phyloP scores from a whole-genome alignment of 495 filamentous ascomycete genomes.

The Astrothelium subdiscretum region DNA sequence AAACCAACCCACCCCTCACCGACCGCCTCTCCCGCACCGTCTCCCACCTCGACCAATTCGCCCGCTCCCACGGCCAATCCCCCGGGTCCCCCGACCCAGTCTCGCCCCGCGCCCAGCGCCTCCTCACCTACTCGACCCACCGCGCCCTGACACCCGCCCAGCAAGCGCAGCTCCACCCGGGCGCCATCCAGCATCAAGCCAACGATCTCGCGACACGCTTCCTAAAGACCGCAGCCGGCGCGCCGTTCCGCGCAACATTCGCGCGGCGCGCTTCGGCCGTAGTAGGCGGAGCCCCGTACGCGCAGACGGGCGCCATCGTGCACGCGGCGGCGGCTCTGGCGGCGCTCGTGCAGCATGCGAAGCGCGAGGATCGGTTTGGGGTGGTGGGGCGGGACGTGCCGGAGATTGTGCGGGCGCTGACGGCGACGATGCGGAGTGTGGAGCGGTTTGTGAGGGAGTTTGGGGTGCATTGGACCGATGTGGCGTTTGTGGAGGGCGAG shows the following conservation, averaged over 20 bases:
- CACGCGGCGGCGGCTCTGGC: constrained; percentile 61
- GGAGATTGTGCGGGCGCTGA: constrained; percentile 57
- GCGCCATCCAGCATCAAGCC: constrained; percentile 28
- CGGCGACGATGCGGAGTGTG: constrained; percentile 51
- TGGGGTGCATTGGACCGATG: constrained; percentile 72
- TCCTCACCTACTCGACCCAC: constrained; percentile 15
- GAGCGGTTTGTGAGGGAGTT: constrained; percentile 52
- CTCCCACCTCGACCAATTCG: constrained; percentile 40
- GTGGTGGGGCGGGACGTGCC: constrained; percentile 72
- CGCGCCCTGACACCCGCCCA: constrained; percentile 29
- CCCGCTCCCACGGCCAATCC: constrained; percentile 49
- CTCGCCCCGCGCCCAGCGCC: constrained; percentile 5
- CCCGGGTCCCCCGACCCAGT: constrained; percentile 17
- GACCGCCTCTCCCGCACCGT: constrained; percentile 40
- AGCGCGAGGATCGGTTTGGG: constrained; percentile 78
- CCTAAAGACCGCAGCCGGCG: constrained; percentile 48
- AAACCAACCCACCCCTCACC: constrained; percentile 34
- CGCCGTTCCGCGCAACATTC: constrained; percentile 60
- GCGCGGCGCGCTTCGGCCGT: constrained; percentile 45
- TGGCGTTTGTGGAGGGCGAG: constrained; percentile 28
- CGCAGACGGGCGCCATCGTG: constrained; percentile 49
- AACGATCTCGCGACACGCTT: constrained; percentile 27
- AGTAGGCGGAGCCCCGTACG: constrained; percentile 58
- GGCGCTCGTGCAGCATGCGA: constrained; percentile 54
- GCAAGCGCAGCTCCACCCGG: constrained; percentile 6